These are phyloP conservation scores for Kuraishia molischiana DNA, from an alignment of 805 yeast genomes.

Conservation along the genomic window DNA sequence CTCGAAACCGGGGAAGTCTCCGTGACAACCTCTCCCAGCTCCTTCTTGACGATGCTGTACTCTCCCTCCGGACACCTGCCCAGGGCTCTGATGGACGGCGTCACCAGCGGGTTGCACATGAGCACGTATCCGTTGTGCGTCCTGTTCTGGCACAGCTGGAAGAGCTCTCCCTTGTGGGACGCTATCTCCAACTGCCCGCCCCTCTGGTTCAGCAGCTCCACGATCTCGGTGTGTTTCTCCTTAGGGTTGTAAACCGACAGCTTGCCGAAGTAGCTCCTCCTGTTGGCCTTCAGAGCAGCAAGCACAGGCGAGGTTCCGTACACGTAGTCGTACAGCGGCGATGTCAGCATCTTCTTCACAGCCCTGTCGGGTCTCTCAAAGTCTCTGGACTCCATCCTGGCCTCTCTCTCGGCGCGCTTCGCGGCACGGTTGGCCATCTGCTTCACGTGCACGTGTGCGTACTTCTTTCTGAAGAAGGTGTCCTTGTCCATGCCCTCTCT, in stretches of 20 bases:
- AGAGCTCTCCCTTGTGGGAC: constrained; percentile 41
- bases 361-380: neutral
- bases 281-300: constrained; percentile 53
- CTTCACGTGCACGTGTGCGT: constrained; percentile 56
- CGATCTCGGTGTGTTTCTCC: constrained; percentile 28
- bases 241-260: constrained; percentile 35
- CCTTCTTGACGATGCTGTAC: constrained; percentile 11
- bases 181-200: constrained; percentile 27
- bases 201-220: constrained; percentile 32
- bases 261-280: constrained; percentile 42
- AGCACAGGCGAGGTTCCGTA: constrained; percentile 70
- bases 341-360: neutral
- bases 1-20: constrained; percentile 3
- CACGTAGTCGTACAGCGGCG: constrained; percentile 41
- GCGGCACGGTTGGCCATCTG: constrained; percentile 20
- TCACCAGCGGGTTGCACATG: constrained; percentile 46
- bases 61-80: constrained; percentile 8
- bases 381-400: constrained; percentile 9
- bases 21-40: constrained; percentile 13
- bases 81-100: constrained; percentile 19
- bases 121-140: constrained; percentile 77
- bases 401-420: constrained; percentile 10
- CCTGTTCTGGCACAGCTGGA: constrained; percentile 50
- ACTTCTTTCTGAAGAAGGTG: constrained; percentile 48
- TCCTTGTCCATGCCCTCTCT: constrained; percentile 50